Evolutionary conservation across 495 filamentous ascomycete species (phyloP).

Genomic region (Astrothelium subdiscretum): DNA sequence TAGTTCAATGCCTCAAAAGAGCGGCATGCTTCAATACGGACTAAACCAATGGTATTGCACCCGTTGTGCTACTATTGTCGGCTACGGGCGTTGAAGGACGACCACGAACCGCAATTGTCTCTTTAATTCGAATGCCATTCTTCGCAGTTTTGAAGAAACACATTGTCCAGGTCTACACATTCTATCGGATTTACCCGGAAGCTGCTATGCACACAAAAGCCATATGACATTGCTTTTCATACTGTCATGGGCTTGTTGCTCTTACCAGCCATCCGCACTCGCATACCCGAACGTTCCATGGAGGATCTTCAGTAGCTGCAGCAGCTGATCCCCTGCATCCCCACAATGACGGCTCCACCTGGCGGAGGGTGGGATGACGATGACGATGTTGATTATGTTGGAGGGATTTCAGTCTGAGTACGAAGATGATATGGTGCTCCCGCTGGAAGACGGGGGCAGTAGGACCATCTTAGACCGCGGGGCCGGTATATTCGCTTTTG

Average conservation of each 20-base stretch:
- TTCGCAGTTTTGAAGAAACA: neutral
- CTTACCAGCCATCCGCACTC: neutral
- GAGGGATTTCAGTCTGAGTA: too few relatives aligned
- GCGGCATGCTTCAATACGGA: constrained; percentile 18
- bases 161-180: neutral
- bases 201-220: neutral
- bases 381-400: too few relatives aligned
- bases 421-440: too few relatives aligned
- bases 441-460: too few relatives aligned
- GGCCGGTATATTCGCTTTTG: too few relatives aligned
- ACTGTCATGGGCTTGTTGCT: neutral
- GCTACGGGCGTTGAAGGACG: constrained; percentile 1
- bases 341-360: too few relatives aligned
- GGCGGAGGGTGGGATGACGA: too few relatives aligned
- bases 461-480: too few relatives aligned
- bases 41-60: constrained; percentile 20
- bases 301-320: neutral
- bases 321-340: neutral
- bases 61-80: constrained; percentile 16
- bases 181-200: neutral
- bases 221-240: neutral
- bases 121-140: neutral
- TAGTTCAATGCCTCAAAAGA: constrained; percentile 9
- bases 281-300: neutral
- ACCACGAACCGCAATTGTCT: neutral